A percentile compares a stretch with the other conserved stretches of the same genome.
Conservation (phyloP, 306 rosid genomes). For the Cicer pinnatifidum region DNA sequence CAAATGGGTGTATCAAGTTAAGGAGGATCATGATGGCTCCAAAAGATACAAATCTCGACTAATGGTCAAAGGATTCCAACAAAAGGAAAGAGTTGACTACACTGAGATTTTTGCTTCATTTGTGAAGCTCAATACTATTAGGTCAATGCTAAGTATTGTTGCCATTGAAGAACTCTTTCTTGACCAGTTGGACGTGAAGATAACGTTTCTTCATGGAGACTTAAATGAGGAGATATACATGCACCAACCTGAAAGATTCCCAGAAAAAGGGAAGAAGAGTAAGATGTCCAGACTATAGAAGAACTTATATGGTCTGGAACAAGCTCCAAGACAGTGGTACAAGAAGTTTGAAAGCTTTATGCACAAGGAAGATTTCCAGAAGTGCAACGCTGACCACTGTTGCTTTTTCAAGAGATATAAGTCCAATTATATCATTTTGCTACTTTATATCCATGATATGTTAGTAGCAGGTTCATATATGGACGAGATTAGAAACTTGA, state of each 20-base stretch:
- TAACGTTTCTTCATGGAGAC: too few species aligned
- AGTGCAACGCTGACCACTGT: neutral
- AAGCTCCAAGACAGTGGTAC: neutral
- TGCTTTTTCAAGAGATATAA: neutral
- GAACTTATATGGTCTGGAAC: neutral
- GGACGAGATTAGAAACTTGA: neutral
- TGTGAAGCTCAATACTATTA: conserved; percentile 9
- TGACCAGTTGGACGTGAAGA: too few species aligned
- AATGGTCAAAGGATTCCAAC: neutral
- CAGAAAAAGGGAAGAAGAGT: neutral
- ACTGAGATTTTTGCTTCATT: neutral
- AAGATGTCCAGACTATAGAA: neutral
- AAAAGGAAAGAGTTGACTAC: neutral
- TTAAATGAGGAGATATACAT: too few species aligned
- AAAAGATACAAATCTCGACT: neutral
- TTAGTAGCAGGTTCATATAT: neutral
- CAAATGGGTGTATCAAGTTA: too few species aligned
- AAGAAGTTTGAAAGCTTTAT: neutral
- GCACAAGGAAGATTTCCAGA: neutral
- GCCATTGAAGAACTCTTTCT: neutral
- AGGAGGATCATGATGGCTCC: too few species aligned
- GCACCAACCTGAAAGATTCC: neutral
- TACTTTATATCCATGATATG: neutral
- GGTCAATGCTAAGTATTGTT: neutral
- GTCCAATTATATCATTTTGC: neutral